Conservation (phyloP, 2,329 filamentous ascomycete genomes). For the Cytospora schulzeri region DNA sequence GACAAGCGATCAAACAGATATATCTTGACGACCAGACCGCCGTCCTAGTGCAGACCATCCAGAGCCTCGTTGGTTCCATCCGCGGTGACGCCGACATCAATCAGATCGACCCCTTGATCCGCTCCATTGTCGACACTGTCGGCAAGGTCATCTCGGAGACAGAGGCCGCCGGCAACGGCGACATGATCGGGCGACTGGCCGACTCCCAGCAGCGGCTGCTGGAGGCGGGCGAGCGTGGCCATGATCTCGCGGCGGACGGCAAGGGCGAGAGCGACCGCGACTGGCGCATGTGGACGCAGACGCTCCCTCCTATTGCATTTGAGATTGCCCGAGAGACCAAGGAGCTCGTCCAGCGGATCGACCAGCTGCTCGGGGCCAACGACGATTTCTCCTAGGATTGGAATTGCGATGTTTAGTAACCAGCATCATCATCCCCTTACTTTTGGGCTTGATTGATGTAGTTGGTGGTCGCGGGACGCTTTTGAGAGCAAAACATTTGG, state of each 20-base stretch:
- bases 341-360: slow-evolving; percentile 57
- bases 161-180: slow-evolving; percentile 56
- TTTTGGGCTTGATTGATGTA: background rate
- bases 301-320: slow-evolving; percentile 81
- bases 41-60: slow-evolving; percentile 75
- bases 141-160: slow-evolving; percentile 70
- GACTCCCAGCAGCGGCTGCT: slow-evolving; percentile 67
- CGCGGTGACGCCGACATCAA: slow-evolving; percentile 65
- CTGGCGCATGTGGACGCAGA: slow-evolving; percentile 68
- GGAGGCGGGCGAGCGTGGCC: slow-evolving; percentile 62
- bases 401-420: slow-evolving; percentile 27
- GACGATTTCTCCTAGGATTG: slow-evolving; percentile 34
- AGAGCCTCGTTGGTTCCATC: slow-evolving; percentile 75
- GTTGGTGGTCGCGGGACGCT: background rate
- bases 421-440: slow-evolving; percentile 4
- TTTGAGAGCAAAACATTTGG: background rate
- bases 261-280: slow-evolving; percentile 54
- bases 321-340: slow-evolving; percentile 82
- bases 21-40: slow-evolving; percentile 85
- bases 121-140: slow-evolving; percentile 70
- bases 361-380: slow-evolving; percentile 32
- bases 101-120: slow-evolving; percentile 70
- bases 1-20: slow-evolving; percentile 48
- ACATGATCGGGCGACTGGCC: slow-evolving; percentile 59
- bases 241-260: slow-evolving; percentile 57